phyloP scores from a whole-genome alignment of 1,139 yeast species.

The Suhomyces wounanorum region DNA sequence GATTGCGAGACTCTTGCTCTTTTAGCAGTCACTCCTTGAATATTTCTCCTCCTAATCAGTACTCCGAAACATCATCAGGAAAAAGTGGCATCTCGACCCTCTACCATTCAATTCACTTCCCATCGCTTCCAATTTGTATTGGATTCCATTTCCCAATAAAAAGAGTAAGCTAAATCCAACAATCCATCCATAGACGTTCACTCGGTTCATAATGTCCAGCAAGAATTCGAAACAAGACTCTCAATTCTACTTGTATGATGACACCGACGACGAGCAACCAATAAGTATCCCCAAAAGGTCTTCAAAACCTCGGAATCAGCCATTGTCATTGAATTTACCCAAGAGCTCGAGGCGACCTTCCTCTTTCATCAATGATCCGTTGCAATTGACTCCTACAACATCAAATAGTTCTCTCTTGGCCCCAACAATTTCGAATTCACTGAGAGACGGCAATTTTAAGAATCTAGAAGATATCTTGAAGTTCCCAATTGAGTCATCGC shows the following conservation, averaged over 20 bases:
- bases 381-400: slow-evolving; percentile 16
- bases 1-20: not conserved
- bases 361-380: slow-evolving; percentile 9
- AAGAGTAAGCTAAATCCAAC: too few relatives aligned
- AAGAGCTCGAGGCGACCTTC: slow-evolving; percentile 12
- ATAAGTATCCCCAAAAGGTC: slow-evolving; percentile 11
- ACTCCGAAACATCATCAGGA: not conserved
- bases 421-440: slow-evolving; percentile 1
- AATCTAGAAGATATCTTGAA: slow-evolving; percentile 40
- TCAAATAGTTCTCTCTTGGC: slow-evolving; percentile 8
- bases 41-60: not conserved
- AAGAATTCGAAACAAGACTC: slow-evolving; percentile 1
- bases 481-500: slow-evolving; percentile 79
- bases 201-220: not conserved
- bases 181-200: too few relatives aligned
- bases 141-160: too few relatives aligned
- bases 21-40: not conserved
- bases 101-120: too few relatives aligned
- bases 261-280: slow-evolving; percentile 7
- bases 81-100: not conserved
- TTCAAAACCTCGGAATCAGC: slow-evolving; percentile 1
- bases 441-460: slow-evolving; percentile 14
- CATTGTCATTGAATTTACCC: slow-evolving; percentile 6
- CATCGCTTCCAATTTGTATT: too few relatives aligned
- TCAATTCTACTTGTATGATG: slow-evolving; percentile 17